phyloP scores from a whole-genome alignment of 768 basidiomycete species.

The Roridomyces roridus region DNA sequence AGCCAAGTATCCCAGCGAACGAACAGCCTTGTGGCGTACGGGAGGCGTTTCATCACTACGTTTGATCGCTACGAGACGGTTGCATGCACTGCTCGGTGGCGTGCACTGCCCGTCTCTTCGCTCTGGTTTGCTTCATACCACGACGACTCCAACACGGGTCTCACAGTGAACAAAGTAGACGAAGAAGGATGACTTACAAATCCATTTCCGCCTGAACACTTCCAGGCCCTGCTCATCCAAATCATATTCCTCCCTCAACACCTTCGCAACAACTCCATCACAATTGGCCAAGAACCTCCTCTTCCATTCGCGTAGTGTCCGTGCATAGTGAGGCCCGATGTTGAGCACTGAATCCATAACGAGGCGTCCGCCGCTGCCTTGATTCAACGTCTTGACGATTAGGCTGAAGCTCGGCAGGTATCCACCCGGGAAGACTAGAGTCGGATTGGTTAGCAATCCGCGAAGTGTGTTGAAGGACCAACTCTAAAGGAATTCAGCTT shows the following conservation, averaged over 20 bases:
- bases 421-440: constrained; percentile 62
- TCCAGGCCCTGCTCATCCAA: neutral
- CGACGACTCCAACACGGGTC: too few species aligned
- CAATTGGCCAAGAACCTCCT: constrained; percentile 50
- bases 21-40: too few species aligned
- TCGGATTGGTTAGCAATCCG: constrained; percentile 3
- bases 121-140: too few species aligned
- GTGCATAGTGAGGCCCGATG: constrained; percentile 65
- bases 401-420: constrained; percentile 58
- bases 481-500: constrained; percentile 7
- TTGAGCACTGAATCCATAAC: constrained; percentile 57
- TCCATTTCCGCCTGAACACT: constrained; percentile 3
- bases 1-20: too few species aligned
- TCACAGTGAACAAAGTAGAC: too few species aligned
- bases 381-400: constrained; percentile 42
- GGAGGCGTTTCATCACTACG: too few species aligned
- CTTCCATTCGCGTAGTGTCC: constrained; percentile 60
- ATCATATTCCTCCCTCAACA: constrained; percentile 46
- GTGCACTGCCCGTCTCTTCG: too few species aligned
- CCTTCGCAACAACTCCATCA: constrained; percentile 44
- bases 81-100: too few species aligned
- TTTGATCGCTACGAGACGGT: too few species aligned
- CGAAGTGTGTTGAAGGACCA: neutral
- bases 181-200: neutral
- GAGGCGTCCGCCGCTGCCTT: constrained; percentile 30